Evolutionary conservation across 331 rosid species (phyloP), one percentile per base, ranked within the genome.

Genomic region (Prunus yedoensis): DNA sequence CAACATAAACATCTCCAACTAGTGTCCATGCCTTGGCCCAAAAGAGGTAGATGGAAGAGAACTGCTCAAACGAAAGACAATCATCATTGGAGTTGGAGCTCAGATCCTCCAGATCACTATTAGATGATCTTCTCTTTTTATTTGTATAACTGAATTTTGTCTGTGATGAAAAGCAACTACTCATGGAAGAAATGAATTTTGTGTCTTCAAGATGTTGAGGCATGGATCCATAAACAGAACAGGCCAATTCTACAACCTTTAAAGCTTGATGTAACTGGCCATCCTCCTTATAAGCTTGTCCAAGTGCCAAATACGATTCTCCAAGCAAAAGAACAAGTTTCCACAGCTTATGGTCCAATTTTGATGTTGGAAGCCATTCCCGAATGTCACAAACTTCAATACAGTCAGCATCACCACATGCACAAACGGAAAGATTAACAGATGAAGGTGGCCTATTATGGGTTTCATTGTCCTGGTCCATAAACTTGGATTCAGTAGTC

Each of bases 11-110:
- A 85, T 94, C 98, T 83, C 97, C 98, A 68, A 90, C 93, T 30
- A 94, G 81, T 10, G 84, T 87, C 98, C 98, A 94, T 58, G 95
- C 96, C 80, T 90, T 91, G 83, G 98, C 91, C 98, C 98, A 94
- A 82, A 91, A 94, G 45, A 94, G 89, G 77, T 89, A 91, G 38
- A 85, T 85, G 80, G 92, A 91, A 63, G 95, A 88, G 77, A 75
- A 89, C 74, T 89, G 89, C 80, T 90, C 95, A 28, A 82, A 65
- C 46, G 86, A 69, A 74, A 81, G 83, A 79, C 82, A 69, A 47
- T 74, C 78, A 75, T 74, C 75, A 74, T 43, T 85, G 56, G 88
- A 78, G 60, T 65, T 78, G 67, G 73, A 79, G 68, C 62, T 78
- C 72, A 73, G 85, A 64, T 86, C 83, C 66, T 75, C 83, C 77